Base-by-base conservation (phyloP, 1,284 basidiomycete genomes). In the Phellopilus nigrolimitatus region DNA sequence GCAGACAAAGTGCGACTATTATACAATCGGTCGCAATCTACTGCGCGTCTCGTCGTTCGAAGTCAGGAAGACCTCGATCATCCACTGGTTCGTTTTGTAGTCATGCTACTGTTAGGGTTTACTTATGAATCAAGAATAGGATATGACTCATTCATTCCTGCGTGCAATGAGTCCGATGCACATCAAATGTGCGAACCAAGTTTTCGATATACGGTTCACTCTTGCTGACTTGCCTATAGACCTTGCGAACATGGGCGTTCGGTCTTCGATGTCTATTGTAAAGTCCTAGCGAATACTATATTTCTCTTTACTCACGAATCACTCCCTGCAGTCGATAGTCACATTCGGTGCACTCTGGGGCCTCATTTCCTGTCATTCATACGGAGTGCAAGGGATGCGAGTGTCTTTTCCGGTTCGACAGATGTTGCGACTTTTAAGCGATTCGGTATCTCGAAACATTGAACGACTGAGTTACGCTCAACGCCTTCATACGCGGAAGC, bases 121-220 rank as follows among this genome's bases (percentile, higher is more conserved):
- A 60, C 50, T 34, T 51, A 46, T 58, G 17, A 49, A 22, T 27
- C n/a, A 22, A 25, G 4, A 42, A 19, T 52, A 79, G 74, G 82
- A 94, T 64, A 92, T 94, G 90, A 92, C 91, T 0, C 87, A 93
- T 65, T 88, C 84, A 55, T 90, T 87, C 62, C 71, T 94, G 10
- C 80, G 91, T 13, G 89, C 91, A 1, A 94, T 94, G 90, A 90
- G 87, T 61, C 91, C 91, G 1, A 91, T 94, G 50, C 91, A 94
- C 64, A 69, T 91, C 60, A 85, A 91, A 70, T 94, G 85, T 87
- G 60, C 46, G 78, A 64, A 10, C 43, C 49, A 30, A 8, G 36
- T 21, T 28, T 9, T 53, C 37, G 12, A 58, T 53, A 27, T 34
- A 48, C 52, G 15, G 34, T 21, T 45, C 12, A 56, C 53, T 57